Percentiles rank a stretch among this genome's conserved stretches.
phyloP scores from a whole-genome alignment of 169 alveolate species.

The Cryptosporidium muris region DNA sequence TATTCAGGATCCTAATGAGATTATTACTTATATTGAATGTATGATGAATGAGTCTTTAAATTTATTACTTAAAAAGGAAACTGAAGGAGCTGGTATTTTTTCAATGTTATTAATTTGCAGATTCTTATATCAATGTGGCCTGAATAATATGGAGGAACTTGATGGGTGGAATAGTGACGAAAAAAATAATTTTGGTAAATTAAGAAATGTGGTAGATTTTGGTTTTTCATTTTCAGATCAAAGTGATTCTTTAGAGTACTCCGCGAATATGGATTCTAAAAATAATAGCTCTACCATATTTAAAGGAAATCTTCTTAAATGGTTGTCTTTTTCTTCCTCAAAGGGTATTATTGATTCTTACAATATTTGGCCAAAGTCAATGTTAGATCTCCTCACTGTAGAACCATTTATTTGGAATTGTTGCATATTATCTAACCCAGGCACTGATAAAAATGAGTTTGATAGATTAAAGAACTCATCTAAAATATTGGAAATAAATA shows the following conservation, averaged over 20 bases:
- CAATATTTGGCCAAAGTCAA: background rate
- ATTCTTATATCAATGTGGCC: constrained; percentile 16
- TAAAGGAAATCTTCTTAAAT: constrained; percentile 3
- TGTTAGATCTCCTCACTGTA: constrained; percentile 10
- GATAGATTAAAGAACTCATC: no score
- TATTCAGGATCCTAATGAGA: constrained; percentile 2
- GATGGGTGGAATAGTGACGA: no score
- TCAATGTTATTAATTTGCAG: constrained; percentile 48
- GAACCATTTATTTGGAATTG: constrained; percentile 55
- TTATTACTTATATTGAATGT: background rate
- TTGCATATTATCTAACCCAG: constrained; percentile 19
- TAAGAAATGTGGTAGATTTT: constrained; percentile 17
- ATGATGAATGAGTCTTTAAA: background rate
- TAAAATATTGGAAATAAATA: no score
- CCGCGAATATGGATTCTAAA: background rate
- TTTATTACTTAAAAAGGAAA: no score
- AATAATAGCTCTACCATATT: background rate
- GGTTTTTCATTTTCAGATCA: constrained; percentile 40
- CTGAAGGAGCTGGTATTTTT: background rate
- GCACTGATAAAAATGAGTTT: background rate
- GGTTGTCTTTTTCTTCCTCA: constrained; percentile 29
- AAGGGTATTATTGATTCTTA: background rate
- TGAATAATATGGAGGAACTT: background rate
- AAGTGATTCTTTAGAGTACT: background rate
- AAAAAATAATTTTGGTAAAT: no score